Percentiles rank a stretch among this genome's conserved stretches.
These are phyloP conservation scores for Nakaseomyces delphensis DNA, from an alignment of 1,139 yeast species.

Conservation along the genomic window DNA sequence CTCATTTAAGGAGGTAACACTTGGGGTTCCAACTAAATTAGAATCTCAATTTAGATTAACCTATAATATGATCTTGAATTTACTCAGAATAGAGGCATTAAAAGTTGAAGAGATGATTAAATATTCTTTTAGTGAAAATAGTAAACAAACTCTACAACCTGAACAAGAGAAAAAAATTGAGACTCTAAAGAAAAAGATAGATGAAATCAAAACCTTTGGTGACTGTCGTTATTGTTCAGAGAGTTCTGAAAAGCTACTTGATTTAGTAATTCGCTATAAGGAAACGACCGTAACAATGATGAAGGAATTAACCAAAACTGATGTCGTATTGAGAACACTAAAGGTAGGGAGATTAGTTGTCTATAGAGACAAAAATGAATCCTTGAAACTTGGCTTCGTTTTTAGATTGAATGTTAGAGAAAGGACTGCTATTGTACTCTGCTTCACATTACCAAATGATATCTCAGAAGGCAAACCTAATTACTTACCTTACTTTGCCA, in stretches of 20 bases:
- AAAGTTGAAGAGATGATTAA: conserved; percentile 96
- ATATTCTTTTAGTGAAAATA: conserved; percentile 87
- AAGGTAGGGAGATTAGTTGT: conserved; percentile 53
- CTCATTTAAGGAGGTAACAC: conserved; percentile 65
- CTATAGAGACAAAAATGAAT: conserved; percentile 41
- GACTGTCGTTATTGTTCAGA: conserved; percentile 33
- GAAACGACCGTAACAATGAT: conserved; percentile 40
- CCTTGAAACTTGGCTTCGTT: conserved; percentile 47
- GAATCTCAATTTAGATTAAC: conserved; percentile 89
- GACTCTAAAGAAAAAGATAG: conserved; percentile 42
- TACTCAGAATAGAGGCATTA: conserved; percentile 85
- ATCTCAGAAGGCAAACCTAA: conserved; percentile 27
- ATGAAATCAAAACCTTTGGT: conserved; percentile 32
- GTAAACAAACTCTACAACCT: conserved; percentile 76
- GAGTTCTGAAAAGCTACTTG: conserved; percentile 41
- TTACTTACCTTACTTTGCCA: conserved; percentile 49
- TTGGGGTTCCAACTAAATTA: conserved; percentile 84
- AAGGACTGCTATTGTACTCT: conserved; percentile 28
- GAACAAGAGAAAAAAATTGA: conserved; percentile 68
- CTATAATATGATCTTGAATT: conserved; percentile 87
- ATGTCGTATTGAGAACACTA: conserved; percentile 42
- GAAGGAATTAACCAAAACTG: conserved; percentile 40
- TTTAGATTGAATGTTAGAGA: conserved; percentile 37
- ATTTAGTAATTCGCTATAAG: conserved; percentile 40
- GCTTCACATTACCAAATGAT: conserved; percentile 25